Evolutionary conservation across 129 eudicot species (phyloP), one percentile per base, ranked within the genome.

Genomic region (Flaveria bidentis): DNA sequence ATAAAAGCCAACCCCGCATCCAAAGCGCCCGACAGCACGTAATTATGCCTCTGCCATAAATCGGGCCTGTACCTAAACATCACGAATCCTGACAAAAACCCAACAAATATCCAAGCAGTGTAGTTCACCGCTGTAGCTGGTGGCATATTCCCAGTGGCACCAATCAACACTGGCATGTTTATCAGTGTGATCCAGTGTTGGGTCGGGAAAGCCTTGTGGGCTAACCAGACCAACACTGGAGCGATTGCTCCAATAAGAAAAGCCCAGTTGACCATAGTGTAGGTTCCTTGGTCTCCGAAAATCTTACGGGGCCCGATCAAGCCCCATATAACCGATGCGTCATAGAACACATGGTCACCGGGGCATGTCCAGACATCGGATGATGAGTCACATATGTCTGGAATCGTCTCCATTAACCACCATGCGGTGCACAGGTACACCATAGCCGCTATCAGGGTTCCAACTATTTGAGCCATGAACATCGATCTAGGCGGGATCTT

Each of bases 271-370:
- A 91, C 72, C 88, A 84, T 75, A 0, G 82, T 83, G 65, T 91
- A 95, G 3, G 89, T 80, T 17, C 99, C 99, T 64, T 80, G 75
- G 70, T 91, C 91, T 42, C 99, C 96, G 75, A 95, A 95, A 5
- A 89, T 95, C 57, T 84, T 95, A 0, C 97, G 85, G 0, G 99
- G 99, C 10, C 96, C 99, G 1, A 95, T 84, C 69, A 95, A 58
- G 17, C 99, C 97, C 99, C 97, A 95, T 15, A 91, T 86, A 3
- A 95, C 99, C 0, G 99, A 95, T 13, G 96, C 96, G 62, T 89
- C 92, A 20, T 90, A 91, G 67, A 91, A 95, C 2, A 91, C 93
- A 7, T 85, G 88, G 56, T 91, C 97, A 2, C 84, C 69, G 0
- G 97, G 97, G 73, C 99, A 95, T 39, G 94, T 95, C 99, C 99